These are phyloP conservation scores for Naganishia kalamii DNA, from an alignment of 768 basidiomycete genomes.

Conservation along the genomic window DNA sequence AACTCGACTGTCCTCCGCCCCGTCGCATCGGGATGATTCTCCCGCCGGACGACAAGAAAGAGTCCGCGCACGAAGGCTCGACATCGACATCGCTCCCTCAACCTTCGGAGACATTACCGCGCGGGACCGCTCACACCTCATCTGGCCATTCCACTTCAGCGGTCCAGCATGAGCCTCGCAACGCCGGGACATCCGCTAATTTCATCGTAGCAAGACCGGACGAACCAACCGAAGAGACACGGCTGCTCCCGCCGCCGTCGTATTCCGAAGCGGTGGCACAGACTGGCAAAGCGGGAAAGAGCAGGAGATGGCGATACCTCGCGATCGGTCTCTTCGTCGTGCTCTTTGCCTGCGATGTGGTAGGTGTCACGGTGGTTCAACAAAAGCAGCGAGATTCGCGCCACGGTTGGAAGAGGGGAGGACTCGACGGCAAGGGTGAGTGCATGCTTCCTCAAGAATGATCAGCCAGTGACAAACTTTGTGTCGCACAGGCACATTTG, in stretches of 20 bases:
- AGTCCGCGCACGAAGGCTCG: no score
- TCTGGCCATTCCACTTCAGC: no score
- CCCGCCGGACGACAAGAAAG: constrained; percentile 8
- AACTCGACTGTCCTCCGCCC: no score
- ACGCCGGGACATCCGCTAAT: no score
- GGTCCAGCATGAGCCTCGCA: no score
- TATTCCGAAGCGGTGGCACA: not conserved
- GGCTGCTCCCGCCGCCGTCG: constrained; percentile 4
- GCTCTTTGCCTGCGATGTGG: not conserved
- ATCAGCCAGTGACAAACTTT: not conserved
- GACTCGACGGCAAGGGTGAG: constrained; percentile 1
- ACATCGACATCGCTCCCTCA: no score
- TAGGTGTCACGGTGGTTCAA: not conserved
- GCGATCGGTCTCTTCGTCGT: not conserved
- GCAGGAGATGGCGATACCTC: not conserved
- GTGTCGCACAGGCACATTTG: not conserved
- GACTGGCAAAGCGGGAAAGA: not conserved
- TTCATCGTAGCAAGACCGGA: no score
- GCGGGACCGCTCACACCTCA: not conserved
- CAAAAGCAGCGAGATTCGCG: not conserved
- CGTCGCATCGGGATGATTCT: not conserved
- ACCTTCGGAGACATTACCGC: not conserved
- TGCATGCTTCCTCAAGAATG: not conserved
- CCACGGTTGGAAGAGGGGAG: not conserved
- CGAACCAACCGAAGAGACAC: not conserved